Evolutionary conservation across 1,139 yeast species (phyloP), one percentile per base, ranked within the genome.

Genomic region (Taphrina flavorubra): DNA sequence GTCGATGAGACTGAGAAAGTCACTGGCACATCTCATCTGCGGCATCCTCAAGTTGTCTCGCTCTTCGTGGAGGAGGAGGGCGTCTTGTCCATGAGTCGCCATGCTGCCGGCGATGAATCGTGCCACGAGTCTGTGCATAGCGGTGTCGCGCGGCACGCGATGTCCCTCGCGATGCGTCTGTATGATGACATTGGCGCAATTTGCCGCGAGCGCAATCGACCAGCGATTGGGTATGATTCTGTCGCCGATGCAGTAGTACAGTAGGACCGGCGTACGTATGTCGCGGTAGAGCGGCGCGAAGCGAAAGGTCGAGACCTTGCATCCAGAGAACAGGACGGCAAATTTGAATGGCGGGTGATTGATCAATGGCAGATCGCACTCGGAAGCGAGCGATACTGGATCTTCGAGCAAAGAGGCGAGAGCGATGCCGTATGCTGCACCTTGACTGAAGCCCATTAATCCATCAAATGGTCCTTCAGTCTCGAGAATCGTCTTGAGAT

Each of bases 401-500:
- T 60, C 60, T 39, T 57, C 69, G 5, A 69, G 59, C 11, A 68
- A 51, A 8, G 69, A 46, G 7, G 69, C 68, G 11, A 69, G 60
- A 4, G 65, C 68, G 25, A 80, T 85, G 0, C 95, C 85, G 76
- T 94, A 80, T 3, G 96, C 96, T 0, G 97, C 95, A 72, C 99
- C 99, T 77, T 94, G 98, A 18, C 95, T 88, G 76, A 92, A 94
- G 1, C 97, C 98, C 66, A 92, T 79, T 37, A 92, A 81, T 2
- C 97, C 98, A 69, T 87, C 88, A 75, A 88, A 92, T 0, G 98
- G 98, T 0, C 98, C 98, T 72, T 91, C 82, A 70, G 81, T 79
- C 59, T 82, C 80, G 72, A 90, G 31, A n/a, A 63, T 55, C 44
- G 42, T 36, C 37, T 55, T 53, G 51, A 63, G 51, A 18, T 63